Evolutionary conservation across 192 early-diverging fungal genomes (phyloP), one percentile per base, ranked within the genome.

Genomic region (Dimargaris xerosporica): DNA sequence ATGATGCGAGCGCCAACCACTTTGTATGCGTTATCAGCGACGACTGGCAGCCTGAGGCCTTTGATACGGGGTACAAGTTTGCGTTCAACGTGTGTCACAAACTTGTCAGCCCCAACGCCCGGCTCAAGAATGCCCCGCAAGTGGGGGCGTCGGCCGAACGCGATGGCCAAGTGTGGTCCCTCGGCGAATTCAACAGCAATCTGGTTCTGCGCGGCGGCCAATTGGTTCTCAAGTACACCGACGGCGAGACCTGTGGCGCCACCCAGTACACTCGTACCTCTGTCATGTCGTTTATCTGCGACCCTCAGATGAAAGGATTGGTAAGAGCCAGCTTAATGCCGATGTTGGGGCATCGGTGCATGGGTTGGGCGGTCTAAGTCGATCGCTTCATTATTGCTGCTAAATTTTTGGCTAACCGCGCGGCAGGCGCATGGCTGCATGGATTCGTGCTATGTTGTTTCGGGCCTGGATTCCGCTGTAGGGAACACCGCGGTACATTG

Each of bases 401-500:
- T n/a, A n/a, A n/a, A n/a, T n/a, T n/a, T n/a, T n/a, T n/a, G n/a
- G n/a, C n/a, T n/a, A n/a, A n/a, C n/a, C n/a, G n/a, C n/a, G n/a
- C n/a, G n/a, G n/a, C n/a, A n/a, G n/a, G n/a, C n/a, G n/a, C n/a
- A n/a, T n/a, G n/a, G n/a, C n/a, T n/a, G n/a, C n/a, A n/a, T n/a
- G n/a, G n/a, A n/a, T n/a, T n/a, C n/a, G n/a, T n/a, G n/a, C n/a
- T n/a, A n/a, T n/a, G n/a, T n/a, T n/a, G n/a, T n/a, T n/a, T n/a
- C n/a, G n/a, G n/a, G n/a, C n/a, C n/a, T n/a, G n/a, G n/a, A n/a
- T n/a, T n/a, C n/a, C n/a, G n/a, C n/a, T n/a, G n/a, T n/a, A n/a
- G n/a, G 77, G 75, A 41, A 53, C 39, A 34, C 77, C 75, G 0
- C 68, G 64, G 64, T 71, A 76, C 67, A 64, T 79, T 19, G 66